Percentiles rank a stretch among this genome's conserved stretches.
Evolutionary conservation across 1,139 yeast genomes (phyloP).

Genomic region (Magnusiomyces fungicola): DNA sequence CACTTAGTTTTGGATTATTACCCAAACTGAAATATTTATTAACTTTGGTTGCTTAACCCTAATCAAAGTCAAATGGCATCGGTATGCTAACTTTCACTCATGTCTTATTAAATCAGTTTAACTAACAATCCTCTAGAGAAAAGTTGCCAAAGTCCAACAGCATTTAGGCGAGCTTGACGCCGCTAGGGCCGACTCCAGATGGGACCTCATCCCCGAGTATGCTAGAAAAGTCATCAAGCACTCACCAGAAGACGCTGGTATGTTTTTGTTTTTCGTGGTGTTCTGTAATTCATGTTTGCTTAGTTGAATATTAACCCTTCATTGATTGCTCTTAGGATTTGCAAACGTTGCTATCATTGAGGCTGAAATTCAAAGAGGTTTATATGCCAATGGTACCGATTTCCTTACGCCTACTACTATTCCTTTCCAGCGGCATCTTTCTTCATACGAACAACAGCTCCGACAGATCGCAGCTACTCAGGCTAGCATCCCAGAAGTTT

Average conservation of each 20-base stretch:
- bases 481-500: conserved; percentile 12
- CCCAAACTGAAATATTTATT: too few species aligned
- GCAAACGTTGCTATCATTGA: conserved; percentile 12
- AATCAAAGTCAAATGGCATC: too few species aligned
- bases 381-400: conserved; percentile 6
- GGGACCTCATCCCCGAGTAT: conserved; percentile 22
- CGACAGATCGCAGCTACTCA: not conserved
- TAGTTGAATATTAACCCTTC: not conserved
- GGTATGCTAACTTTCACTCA: too few species aligned
- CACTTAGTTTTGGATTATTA: too few species aligned
- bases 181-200: conserved; percentile 19
- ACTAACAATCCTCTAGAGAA: too few species aligned
- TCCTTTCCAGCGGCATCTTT: conserved; percentile 4
- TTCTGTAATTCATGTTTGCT: not conserved
- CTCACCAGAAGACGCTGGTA: conserved; percentile 14
- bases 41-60: too few species aligned
- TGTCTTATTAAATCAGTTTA: too few species aligned
- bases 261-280: not conserved
- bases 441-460: conserved; percentile 4
- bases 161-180: conserved; percentile 19
- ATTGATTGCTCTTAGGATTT: too few species aligned
- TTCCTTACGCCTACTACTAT: conserved; percentile 9
- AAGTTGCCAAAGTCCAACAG: conserved; percentile 9
- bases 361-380: conserved; percentile 4
- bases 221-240: conserved; percentile 21